Evolutionary conservation across 805 yeast genomes (phyloP), one percentile per base, ranked within the genome.

Genomic region (Candida xyloterini): DNA sequence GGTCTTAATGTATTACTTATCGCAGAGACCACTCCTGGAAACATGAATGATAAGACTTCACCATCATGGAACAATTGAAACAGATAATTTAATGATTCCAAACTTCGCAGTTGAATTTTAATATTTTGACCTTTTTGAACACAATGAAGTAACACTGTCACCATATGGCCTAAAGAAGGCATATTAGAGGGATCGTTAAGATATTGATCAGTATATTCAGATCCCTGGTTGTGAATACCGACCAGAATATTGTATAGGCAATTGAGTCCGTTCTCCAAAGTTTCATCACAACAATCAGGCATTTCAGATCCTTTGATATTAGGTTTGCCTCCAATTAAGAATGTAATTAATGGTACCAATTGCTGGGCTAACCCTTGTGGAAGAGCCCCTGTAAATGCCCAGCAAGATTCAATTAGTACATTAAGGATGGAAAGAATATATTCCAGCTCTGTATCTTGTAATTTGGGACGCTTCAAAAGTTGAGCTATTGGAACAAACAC

Each of bases 401-500:
- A 80, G 40, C 75, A 72, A 35, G 67, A 53, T 22, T 53, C 46
- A 15, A 78, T 59, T n/a, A 81, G 53, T 4, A 66, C 50, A 4
- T 65, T 54, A 3, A 81, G 49, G 13, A 76, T 66, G n/a, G 64
- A 57, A 8, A 81, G 51, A 1, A 74, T 53, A 20, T 63, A 58
- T 42, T 76, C 79, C 2, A 70, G 60, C 33, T 69, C 76, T 0
- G 68, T 48, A 32, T 73, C 76, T 3, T 72, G 67, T 1, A 79
- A 52, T n/a, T 35, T 33, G 1, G 68, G 68, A 30, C 71, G 71
- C 40, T 73, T 72, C 28, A 82, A 57, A 7, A 82, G 53, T 38
- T 72, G 71, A 1, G 78, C 70, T 3, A 82, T 50, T 0, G 89
- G 88, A 10, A 78, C 70, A 56, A 79, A 79, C 1, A 81, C 67